Base-by-base conservation (phyloP, 768 basidiomycete genomes). In the Termitomyces sp. region DNA sequence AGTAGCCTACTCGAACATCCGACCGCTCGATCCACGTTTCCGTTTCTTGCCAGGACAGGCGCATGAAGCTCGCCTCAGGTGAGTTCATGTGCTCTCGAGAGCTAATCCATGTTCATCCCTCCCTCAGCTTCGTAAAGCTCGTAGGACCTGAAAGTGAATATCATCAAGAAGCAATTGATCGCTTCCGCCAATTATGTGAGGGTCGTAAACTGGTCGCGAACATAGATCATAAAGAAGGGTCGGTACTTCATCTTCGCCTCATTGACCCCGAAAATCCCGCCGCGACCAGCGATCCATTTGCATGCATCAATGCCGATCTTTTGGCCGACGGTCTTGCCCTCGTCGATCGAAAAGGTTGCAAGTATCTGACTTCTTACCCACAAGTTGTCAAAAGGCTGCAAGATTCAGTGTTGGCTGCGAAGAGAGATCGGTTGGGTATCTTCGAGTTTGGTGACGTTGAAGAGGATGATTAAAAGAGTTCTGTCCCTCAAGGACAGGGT, bases 171-270 rank as follows among this genome's bases (percentile, higher is more conserved):
- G 91, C 96, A 4, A 71, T 94, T 52, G 89, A 92, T 54, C 88
- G 92, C 54, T 98, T 98, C 87, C 86, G 89, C 28, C 74, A 82
- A 16, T 78, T 95, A 20, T 92, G 90, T 66, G 94, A 95, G 75
- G 94, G 93, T n/a, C 89, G 94, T 57, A 95, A 95, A 69, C 82
- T 98, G n/a, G 79, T 98, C 53, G 97, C 95, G n/a, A 98, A 96
- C 75, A 79, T 95, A 60, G 97, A 99, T 73, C 84, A 89, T 69
- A 87, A 80, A 68, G 96, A 97, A 68, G 89, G 91, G 28, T 66
- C 81, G 22, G 68, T 88, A 1, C 78, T 96, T 33, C 94, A 97
- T 74, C 84, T 99, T 57, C 91, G 96, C 52, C 85, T 99, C 39
- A 96, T 97, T 63, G 96, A 98, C 71, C 92, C 96, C 1, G 72